Base-by-base conservation (phyloP, 352 stramenopile species). In the Phytopythium vexans region DNA sequence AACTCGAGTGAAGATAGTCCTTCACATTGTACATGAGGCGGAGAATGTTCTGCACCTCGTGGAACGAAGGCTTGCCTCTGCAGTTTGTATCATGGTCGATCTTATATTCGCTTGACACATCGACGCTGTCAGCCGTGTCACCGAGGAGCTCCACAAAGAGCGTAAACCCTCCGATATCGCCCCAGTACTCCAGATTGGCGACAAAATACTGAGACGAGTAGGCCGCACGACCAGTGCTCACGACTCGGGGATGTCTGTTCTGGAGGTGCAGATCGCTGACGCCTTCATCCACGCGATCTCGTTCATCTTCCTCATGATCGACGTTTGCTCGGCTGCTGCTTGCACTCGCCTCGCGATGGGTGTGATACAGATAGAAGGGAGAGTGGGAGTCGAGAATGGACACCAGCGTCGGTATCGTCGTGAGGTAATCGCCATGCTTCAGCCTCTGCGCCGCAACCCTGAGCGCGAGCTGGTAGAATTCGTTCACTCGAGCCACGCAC, bases 11-110 rank as follows among this genome's bases (percentile, higher is more conserved):
- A 1, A 90, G 42, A 21, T 88, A 66, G 21, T 90, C 75, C 55
- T 82, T 85, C 39, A 85, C 57, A n/a, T 67, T 62, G 54, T 83
- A 89, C 1, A 92, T 10, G n/a, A 59, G 59, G 0, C 78, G 72
- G 31, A 86, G 70, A 9, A 89, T 53, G 48, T 66, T 76, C 31
- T 79, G 77, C 31, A 89, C 49, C 0, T 60, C 64, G n/a, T 89
- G 77, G 47, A 90, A 84, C 11, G 65, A 54, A 37, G 21, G 16
- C 37, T 48, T 54, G 33, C 2, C 21, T 27, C 1, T 27, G 21
- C 21, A 2, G 21, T 27, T 27, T 27, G 21, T 27, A 27, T 27
- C 21, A 27, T 27, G 21, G 21, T 2, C 54, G 27, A 6, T 49
- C n/a, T 33, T 54, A 16, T 35, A 38, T 27, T 27, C 21, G 21